Percentiles rank a stretch among this genome's conserved stretches.
phyloP scores from a whole-genome alignment of 768 basidiomycete genomes.

The Brasilioporus rufonigricans region DNA sequence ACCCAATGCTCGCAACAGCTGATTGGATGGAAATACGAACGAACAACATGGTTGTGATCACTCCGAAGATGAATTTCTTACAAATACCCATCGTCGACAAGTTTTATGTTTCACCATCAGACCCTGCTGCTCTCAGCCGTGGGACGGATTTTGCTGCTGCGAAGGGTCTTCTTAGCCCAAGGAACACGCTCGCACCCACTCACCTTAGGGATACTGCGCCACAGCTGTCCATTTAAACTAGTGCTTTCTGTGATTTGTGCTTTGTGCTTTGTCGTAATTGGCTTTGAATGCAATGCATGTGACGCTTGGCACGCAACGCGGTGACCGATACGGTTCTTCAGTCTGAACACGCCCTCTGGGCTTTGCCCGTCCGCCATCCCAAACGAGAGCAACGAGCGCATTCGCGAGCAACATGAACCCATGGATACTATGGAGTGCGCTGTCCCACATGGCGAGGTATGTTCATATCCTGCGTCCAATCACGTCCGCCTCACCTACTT shows the following conservation, averaged over 20 bases:
- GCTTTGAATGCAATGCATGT: conserved; percentile 2
- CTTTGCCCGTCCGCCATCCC: neutral
- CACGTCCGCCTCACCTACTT: conserved; percentile 4
- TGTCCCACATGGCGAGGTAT: conserved; percentile 63
- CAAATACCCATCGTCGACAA: conserved; percentile 95
- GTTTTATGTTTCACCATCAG: conserved; percentile 85
- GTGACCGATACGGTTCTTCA: no score
- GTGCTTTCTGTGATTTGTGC: neutral
- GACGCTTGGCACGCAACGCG: conserved; percentile 2
- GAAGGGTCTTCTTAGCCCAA: conserved; percentile 78
- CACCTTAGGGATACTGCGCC: conserved; percentile 21
- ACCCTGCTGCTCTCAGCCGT: conserved; percentile 66
- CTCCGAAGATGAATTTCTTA: conserved; percentile 90
- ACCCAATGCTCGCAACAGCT: conserved; percentile 36
- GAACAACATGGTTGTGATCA: conserved; percentile 93
- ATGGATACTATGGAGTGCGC: conserved; percentile 65
- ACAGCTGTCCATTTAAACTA: conserved; percentile 20
- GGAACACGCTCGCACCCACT: conserved; percentile 34
- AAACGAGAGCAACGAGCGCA: conserved; percentile 2
- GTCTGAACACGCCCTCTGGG: no score
- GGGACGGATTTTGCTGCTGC: conserved; percentile 82
- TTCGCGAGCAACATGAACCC: conserved; percentile 42
- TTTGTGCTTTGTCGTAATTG: neutral
- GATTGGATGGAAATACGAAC: conserved; percentile 99
- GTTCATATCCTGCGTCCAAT: conserved; percentile 5